Percentiles rank a stretch among this genome's conserved stretches.
Evolutionary conservation across 225 moss, liverwort and hornwort genomes (phyloP).

Genomic region (Neckera pumila): DNA sequence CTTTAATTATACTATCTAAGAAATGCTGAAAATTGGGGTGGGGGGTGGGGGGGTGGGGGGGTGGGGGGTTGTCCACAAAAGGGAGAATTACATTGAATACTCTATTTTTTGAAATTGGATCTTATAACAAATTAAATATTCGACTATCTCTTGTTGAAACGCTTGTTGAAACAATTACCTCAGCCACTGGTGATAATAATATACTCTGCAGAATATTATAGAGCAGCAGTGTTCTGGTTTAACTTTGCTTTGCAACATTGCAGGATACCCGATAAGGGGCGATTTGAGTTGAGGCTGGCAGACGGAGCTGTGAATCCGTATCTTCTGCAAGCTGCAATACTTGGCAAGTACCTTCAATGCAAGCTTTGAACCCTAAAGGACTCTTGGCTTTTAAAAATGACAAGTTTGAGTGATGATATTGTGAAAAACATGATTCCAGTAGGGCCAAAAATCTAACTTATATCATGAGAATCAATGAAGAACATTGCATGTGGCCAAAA

Average conservation of each 20-base stretch:
- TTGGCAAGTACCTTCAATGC: constrained; percentile 37
- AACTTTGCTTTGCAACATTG: neutral
- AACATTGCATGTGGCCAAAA: neutral
- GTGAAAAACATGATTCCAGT: neutral
- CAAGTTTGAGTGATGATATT: neutral
- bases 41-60: too few species aligned
- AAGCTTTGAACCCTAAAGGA: neutral
- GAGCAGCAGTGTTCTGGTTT: neutral
- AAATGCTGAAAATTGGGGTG: neutral
- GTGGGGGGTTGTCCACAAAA: too few species aligned
- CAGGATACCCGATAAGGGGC: constrained; percentile 82
- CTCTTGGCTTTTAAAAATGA: neutral
- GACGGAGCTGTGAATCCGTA: constrained; percentile 95
- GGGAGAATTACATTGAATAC: too few species aligned
- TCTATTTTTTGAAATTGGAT: too few species aligned
- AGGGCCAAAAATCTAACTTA: neutral
- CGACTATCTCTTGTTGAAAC: too few species aligned
- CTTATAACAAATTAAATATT: neutral
- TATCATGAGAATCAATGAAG: neutral
- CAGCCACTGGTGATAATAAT: neutral
- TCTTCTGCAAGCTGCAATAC: constrained; percentile 79
- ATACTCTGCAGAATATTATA: neutral
- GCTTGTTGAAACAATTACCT: neutral
- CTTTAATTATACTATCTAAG: neutral
- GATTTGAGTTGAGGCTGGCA: constrained; percentile 78